These are phyloP conservation scores for Pinus albicaulis DNA, from an alignment of 75 land plant genomes.

Conservation along the genomic window DNA sequence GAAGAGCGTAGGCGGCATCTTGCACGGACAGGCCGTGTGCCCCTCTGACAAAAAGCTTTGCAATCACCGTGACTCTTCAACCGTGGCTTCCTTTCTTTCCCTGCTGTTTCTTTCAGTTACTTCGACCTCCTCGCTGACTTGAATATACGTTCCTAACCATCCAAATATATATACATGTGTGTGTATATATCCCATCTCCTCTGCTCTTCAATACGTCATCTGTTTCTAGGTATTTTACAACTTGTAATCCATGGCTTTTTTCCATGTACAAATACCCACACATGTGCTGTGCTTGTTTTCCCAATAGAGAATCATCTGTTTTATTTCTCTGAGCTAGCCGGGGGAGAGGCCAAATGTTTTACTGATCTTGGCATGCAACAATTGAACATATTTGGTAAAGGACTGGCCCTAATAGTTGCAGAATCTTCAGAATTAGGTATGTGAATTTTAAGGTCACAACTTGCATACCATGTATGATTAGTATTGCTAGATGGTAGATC, in stretches of 20 bases:
- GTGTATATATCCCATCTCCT: too few relatives aligned
- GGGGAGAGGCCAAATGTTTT: background rate
- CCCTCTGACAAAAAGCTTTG: slow-evolving; percentile 6
- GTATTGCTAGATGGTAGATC: background rate
- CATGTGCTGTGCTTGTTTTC: background rate
- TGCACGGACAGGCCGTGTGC: slow-evolving; percentile 9
- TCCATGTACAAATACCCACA: background rate
- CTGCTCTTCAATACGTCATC: background rate
- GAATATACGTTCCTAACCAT: background rate
- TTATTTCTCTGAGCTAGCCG: background rate
- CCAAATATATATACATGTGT: background rate
- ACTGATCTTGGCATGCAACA: too few relatives aligned
- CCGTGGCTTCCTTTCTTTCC: background rate
- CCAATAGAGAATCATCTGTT: background rate
- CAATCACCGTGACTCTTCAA: slow-evolving; percentile 7
- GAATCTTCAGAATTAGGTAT: background rate
- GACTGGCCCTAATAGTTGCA: background rate
- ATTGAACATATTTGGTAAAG: background rate
- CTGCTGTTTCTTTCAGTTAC: too few relatives aligned
- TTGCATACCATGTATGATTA: background rate
- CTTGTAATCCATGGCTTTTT: too few relatives aligned
- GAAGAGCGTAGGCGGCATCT: background rate
- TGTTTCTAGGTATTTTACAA: background rate
- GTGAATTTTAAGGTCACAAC: background rate
- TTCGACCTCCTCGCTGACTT: background rate